Evolutionary conservation across 495 filamentous ascomycete genomes (phyloP), one percentile per base, ranked within the genome.

Genomic region (Neurospora intermedia): DNA sequence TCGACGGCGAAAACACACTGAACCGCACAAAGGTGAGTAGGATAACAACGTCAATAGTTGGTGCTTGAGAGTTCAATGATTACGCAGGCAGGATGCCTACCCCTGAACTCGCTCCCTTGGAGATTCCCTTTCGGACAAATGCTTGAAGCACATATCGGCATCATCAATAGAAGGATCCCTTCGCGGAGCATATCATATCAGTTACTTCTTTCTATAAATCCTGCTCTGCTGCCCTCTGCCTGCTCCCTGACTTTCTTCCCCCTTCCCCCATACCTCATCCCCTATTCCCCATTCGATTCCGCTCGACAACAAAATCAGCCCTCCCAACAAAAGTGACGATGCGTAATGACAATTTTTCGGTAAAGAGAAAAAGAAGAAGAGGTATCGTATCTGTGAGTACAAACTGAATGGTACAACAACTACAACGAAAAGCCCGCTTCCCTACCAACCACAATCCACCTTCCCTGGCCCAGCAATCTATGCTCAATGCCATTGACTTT

Each of bases 401-500:
- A 66, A 66, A 15, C 54, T 66, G 54, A 66, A 35, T 66, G 54
- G 54, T 66, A 66, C 54, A 66, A 35, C 54, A 35, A 66, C 54
- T 66, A 66, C 27, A 66, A 66, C 54, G 62, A 69, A 31, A 69
- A 40, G 42, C 31, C 48, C 20, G 31, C 38, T 69, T 72, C 54
- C 54, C 35, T n/a, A 42, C n/a, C 31, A 70, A 42, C 35, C 9
- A 35, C 54, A 35, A 35, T 35, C 54, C 54, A 66, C 54, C 27
- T 62, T 6, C 54, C 54, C 27, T 66, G 31, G 15, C 71, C 71
- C 71, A 43, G 18, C 39, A 43, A 20, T 66, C 15, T 35, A 66
- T 42, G 43, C 38, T 23, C 18, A 27, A 71, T 88, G 85, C 87
- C 87, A 88, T 41, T 83, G 82, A 71, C 74, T 84, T 76, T 87